Conservation (phyloP, 129 eudicot species). For the Pulicaria dysenterica region DNA sequence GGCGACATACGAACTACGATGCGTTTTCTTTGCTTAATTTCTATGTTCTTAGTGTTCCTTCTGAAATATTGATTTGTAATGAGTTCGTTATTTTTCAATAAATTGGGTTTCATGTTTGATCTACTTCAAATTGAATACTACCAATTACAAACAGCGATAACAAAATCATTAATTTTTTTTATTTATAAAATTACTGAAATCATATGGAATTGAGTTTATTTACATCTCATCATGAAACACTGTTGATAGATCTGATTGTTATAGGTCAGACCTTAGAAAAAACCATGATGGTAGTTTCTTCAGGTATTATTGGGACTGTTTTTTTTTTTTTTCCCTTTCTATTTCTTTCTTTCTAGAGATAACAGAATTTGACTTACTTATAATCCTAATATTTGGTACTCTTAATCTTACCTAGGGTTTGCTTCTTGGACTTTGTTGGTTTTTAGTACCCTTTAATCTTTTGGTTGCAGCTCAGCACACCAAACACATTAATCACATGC, state of each 20-base stretch:
- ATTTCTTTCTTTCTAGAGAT: background rate
- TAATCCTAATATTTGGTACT: background rate
- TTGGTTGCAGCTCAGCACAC: no score
- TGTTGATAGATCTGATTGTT: slow-evolving; percentile 12
- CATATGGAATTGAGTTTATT: background rate
- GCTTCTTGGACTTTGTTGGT: background rate
- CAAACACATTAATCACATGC: no score
- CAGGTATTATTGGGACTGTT: background rate
- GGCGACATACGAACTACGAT: background rate
- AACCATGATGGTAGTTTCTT: background rate
- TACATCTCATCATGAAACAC: background rate
- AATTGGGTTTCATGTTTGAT: slow-evolving; percentile 10
- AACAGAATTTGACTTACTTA: background rate
- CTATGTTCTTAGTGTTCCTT: background rate
- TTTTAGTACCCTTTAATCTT: no score
- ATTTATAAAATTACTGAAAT: no score
- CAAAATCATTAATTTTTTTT: no score
- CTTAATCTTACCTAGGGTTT: no score
- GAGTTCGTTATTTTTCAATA: background rate
- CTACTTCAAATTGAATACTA: background rate
- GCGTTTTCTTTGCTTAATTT: slow-evolving; percentile 8
- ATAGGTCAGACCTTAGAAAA: background rate
- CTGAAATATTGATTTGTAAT: background rate
- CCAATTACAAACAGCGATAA: background rate
- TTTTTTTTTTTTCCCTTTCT: background rate